Evolutionary conservation across 2,329 filamentous ascomycete genomes (phyloP).

Genomic region (Cladophialophora immunda): DNA sequence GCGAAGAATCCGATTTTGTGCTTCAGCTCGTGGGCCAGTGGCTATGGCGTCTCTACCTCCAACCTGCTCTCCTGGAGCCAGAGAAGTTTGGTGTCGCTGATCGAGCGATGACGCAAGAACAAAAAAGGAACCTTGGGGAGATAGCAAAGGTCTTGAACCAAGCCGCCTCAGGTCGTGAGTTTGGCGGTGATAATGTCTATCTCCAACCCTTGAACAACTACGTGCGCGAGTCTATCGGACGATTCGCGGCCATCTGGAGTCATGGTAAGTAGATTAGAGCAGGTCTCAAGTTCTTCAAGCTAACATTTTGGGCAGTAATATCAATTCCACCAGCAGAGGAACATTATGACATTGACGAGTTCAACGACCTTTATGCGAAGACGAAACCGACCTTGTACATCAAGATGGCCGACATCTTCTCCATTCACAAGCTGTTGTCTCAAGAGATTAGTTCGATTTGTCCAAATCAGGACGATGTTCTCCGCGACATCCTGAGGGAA

Average conservation of each 20-base stretch:
- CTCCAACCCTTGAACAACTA: constrained; percentile 94
- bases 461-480: constrained; percentile 80
- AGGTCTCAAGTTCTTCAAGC: constrained; percentile 27
- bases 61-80: constrained; percentile 86
- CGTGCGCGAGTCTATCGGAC: constrained; percentile 82
- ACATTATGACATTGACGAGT: constrained; percentile 98
- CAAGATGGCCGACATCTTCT: constrained; percentile 97
- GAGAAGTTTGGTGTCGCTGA: constrained; percentile 95
- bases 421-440: constrained; percentile 88
- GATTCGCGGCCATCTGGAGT: constrained; percentile 77
- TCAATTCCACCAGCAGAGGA: constrained; percentile 84
- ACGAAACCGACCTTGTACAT: constrained; percentile 99
- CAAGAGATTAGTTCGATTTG: constrained; percentile 81
- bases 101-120: constrained; percentile 84
- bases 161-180: constrained; percentile 84
- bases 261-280: constrained; percentile 59
- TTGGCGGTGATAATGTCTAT: constrained; percentile 94
- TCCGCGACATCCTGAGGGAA: constrained; percentile 91
- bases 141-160: constrained; percentile 92
- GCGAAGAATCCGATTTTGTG: constrained; percentile 78
- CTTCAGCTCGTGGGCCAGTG: constrained; percentile 88
- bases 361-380: constrained; percentile 95
- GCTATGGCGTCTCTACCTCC: constrained; percentile 93
- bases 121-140: constrained; percentile 90
- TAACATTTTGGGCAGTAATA: constrained; percentile 67